A percentile compares a stretch with the other conserved stretches of the same genome.
These are phyloP conservation scores for Russula vinacea DNA, from an alignment of 768 basidiomycete species.

Conservation along the genomic window DNA sequence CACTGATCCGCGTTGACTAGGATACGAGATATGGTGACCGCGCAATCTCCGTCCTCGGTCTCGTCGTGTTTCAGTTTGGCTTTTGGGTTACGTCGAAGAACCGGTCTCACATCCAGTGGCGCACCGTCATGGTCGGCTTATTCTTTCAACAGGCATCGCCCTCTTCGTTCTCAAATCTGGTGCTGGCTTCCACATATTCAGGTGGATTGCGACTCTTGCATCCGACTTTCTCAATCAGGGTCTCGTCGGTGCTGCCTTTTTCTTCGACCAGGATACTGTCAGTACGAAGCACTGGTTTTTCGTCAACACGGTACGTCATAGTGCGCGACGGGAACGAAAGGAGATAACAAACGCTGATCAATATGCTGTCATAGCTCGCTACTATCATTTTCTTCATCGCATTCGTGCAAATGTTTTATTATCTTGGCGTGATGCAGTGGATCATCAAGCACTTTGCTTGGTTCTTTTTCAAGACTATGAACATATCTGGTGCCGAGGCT, in stretches of 20 bases:
- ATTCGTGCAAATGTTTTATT: slow-evolving; percentile 88
- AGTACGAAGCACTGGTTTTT: slow-evolving; percentile 74
- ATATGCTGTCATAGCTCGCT: slow-evolving; percentile 45
- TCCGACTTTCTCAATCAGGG: slow-evolving; percentile 74
- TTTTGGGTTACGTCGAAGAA: slow-evolving; percentile 69
- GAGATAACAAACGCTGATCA: not conserved
- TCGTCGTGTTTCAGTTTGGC: slow-evolving; percentile 72
- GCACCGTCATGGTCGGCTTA: slow-evolving; percentile 83
- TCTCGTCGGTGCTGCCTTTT: slow-evolving; percentile 70
- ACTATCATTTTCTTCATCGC: slow-evolving; percentile 94
- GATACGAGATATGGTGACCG: slow-evolving; percentile 71
- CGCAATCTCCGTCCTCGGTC: slow-evolving; percentile 76
- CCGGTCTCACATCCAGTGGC: slow-evolving; percentile 70
- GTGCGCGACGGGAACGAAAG: not conserved
- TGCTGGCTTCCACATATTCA: slow-evolving; percentile 82
- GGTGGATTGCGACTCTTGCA: slow-evolving; percentile 76
- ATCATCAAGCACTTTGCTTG: slow-evolving; percentile 84
- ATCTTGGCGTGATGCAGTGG: slow-evolving; percentile 93
- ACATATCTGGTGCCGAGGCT: slow-evolving; percentile 91
- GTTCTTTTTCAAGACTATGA: slow-evolving; percentile 91
- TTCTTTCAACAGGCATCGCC: slow-evolving; percentile 84
- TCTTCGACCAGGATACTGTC: slow-evolving; percentile 68
- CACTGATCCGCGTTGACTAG: slow-evolving; percentile 35
- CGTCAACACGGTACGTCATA: slow-evolving; percentile 60
- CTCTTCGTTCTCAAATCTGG: slow-evolving; percentile 83